Evolutionary conservation across 2,329 filamentous ascomycete genomes (phyloP).

Genomic region (Alternaria atra): DNA sequence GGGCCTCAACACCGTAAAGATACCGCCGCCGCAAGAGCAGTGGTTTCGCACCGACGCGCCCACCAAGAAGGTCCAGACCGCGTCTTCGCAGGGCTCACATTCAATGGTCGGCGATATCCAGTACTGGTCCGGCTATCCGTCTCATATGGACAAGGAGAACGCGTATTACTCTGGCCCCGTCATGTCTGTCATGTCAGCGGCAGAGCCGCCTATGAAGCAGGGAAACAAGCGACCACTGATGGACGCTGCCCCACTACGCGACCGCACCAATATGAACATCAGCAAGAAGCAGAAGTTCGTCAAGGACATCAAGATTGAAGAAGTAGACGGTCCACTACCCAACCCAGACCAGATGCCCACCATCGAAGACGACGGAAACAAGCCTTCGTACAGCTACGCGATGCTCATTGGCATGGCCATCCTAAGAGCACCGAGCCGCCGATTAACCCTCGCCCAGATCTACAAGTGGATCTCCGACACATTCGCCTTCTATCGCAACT

Average conservation of each 20-base stretch:
- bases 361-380: slow-evolving; percentile 84
- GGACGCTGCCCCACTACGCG: slow-evolving; percentile 77
- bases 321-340: slow-evolving; percentile 65
- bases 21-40: slow-evolving; percentile 69
- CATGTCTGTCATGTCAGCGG: slow-evolving; percentile 35
- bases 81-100: slow-evolving; percentile 55
- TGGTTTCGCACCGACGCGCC: slow-evolving; percentile 71
- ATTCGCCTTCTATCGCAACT: slow-evolving; percentile 81
- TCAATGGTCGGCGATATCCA: slow-evolving; percentile 61
- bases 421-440: slow-evolving; percentile 80
- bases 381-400: slow-evolving; percentile 93
- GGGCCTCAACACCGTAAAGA: slow-evolving; percentile 72
- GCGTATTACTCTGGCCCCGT: slow-evolving; percentile 52
- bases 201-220: slow-evolving; percentile 42
- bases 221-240: slow-evolving; percentile 69
- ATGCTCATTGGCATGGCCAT: slow-evolving; percentile 97
- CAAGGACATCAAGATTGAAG: slow-evolving; percentile 59
- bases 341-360: slow-evolving; percentile 80
- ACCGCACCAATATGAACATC: slow-evolving; percentile 55
- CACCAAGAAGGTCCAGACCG: slow-evolving; percentile 67
- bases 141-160: slow-evolving; percentile 61
- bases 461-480: slow-evolving; percentile 99
- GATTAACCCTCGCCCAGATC: slow-evolving; percentile 90
- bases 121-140: slow-evolving; percentile 58
- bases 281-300: slow-evolving; percentile 71